phyloP scores from a whole-genome alignment of 2,329 filamentous ascomycete genomes.

The Drechslerella coelobrocha region DNA sequence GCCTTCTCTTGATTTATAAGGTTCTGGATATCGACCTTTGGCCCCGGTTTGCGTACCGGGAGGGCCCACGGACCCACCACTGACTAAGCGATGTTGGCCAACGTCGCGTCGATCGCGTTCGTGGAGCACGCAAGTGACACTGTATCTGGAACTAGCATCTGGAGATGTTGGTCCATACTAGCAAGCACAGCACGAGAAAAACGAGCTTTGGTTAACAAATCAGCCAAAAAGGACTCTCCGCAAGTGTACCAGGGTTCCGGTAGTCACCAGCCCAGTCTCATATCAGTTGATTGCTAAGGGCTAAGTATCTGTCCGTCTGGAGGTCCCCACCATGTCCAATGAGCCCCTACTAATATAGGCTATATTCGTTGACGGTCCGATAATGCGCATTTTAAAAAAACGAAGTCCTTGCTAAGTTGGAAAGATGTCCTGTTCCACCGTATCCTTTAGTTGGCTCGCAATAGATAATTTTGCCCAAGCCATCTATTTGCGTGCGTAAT shows the following conservation, averaged over 20 bases:
- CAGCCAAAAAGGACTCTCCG: conserved; percentile 50
- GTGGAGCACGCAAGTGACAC: conserved; percentile 10
- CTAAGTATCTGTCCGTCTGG: conserved; percentile 17
- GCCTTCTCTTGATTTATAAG: neutral
- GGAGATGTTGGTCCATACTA: conserved; percentile 32
- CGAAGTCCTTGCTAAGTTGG: conserved; percentile 33
- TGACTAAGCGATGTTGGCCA: neutral
- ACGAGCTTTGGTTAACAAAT: conserved; percentile 45
- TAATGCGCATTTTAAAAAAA: conserved; percentile 47
- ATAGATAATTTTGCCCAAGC: too few relatives aligned
- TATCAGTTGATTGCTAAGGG: conserved; percentile 36
- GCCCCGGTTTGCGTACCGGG: neutral
- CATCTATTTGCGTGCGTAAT: too few relatives aligned
- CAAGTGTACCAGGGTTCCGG: conserved; percentile 49
- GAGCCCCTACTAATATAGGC: conserved; percentile 42
- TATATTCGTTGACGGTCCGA: conserved; percentile 50
- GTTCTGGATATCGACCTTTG: neutral
- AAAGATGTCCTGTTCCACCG: conserved; percentile 27
- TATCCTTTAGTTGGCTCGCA: conserved; percentile 1
- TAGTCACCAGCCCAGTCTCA: conserved; percentile 24
- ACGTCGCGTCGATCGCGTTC: neutral
- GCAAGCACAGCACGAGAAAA: conserved; percentile 13
- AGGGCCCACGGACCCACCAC: neutral
- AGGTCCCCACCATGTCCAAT: conserved; percentile 39
- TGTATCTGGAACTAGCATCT: too few relatives aligned